A percentile compares a stretch with the other conserved stretches of the same genome.
Conservation (phyloP, 2,329 filamentous ascomycete species). For the Aaosphaeria arxii region DNA sequence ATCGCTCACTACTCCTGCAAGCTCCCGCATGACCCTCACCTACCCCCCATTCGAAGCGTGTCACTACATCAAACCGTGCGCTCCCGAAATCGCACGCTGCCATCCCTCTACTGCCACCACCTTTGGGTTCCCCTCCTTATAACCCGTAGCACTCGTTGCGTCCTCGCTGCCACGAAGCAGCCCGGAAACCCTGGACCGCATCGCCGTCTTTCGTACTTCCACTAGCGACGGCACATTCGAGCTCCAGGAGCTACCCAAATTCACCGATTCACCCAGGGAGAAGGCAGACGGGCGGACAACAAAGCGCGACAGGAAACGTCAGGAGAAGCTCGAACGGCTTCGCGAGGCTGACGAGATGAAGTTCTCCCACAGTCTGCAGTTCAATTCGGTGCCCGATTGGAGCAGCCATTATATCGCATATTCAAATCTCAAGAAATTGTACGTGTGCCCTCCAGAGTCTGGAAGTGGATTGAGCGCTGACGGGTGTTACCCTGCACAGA, state of each 20-base stretch:
- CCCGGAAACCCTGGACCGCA: too few species aligned
- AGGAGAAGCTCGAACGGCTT: constrained; percentile 67
- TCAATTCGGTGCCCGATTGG: constrained; percentile 99
- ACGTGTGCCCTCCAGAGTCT: constrained; percentile 36
- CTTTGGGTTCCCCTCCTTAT: too few species aligned
- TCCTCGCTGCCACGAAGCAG: too few species aligned
- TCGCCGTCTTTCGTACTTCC: too few species aligned
- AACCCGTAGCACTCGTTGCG: too few species aligned
- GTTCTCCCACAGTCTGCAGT: constrained; percentile 99
- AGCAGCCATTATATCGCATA: constrained; percentile 97
- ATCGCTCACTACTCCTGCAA: too few species aligned
- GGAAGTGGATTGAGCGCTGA: constrained; percentile 14
- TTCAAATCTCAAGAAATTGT: constrained; percentile 98
- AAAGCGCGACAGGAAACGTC: constrained; percentile 45
- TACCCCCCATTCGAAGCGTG: too few species aligned
- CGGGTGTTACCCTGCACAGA: constrained; percentile 44
- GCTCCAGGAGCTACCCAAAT: constrained; percentile 24
- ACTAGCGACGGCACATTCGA: constrained; percentile 21
- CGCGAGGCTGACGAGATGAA: constrained; percentile 87
- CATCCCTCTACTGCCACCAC: too few species aligned
- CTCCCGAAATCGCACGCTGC: too few species aligned
- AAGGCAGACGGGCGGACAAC: constrained; percentile 9
- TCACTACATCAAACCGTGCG: too few species aligned
- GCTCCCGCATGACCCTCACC: too few species aligned
- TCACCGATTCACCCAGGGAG: constrained; percentile 1